Base-by-base conservation (phyloP, 805 yeast species). In the Monosporozyma solicola region DNA sequence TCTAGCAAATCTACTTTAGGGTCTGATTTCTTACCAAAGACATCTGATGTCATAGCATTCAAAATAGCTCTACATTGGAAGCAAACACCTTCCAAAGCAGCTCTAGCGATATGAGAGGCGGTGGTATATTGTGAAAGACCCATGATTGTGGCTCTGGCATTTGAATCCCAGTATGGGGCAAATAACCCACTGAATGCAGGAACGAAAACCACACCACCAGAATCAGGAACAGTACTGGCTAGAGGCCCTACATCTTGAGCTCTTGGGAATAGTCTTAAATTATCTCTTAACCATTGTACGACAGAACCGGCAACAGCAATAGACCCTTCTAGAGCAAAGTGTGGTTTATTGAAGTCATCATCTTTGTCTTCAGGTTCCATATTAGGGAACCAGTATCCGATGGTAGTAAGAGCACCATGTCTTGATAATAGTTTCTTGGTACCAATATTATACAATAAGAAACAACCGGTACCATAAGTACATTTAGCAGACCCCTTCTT, bases 391-490 rank as follows among this genome's bases (percentile, higher is more conserved):
- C 96, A 88, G 74, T 79, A 92, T 2, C 92, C 96, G 51, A 90
- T 79, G 1, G 97, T 91, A 45, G 97, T 90, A 59, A 91, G 76
- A 13, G 95, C 83, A 49, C 97, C 97, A 65, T 86, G 83, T 37
- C 80, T 75, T 35, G 91, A 82, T 37, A 84, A 77, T 62, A 89
- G 77, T 54, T 88, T 85, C 50, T 75, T 70, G 47, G 74, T 69
- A 54, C 98, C 98, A 1, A 96, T 87, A 71, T 91, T 91, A 76
- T 85, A 88, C 57, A 92, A 75, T 56, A 91, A 71, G 75, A 91
- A 91, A 68, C 96, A 87, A 56, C 98, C 98, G 1, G 98, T 91
- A 57, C 98, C 98, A 64, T 90, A 91, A 10, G 98, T 91, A 76
- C 96, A 89, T 71, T 91, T 91, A 47, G 96, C 96, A 47, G 85